Percentiles rank a stretch among this genome's conserved stretches.
phyloP scores from a whole-genome alignment of 371 early-diverging fungal species.

The Mortierella sp. region DNA sequence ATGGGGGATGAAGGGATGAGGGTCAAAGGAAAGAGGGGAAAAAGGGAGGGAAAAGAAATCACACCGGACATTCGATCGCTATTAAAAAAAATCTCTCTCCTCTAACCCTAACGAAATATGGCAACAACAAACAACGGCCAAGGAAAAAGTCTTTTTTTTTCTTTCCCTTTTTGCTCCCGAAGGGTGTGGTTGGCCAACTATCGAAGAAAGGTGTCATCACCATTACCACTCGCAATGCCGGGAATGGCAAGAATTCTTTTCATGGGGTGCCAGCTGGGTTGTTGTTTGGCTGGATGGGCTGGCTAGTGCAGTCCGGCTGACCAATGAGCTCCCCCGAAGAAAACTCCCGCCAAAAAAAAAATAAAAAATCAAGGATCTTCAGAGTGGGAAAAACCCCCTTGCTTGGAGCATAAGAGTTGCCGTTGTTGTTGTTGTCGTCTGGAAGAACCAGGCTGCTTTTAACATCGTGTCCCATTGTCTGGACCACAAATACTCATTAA shows the following conservation, averaged over 20 bases:
- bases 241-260: neutral
- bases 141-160: too few species aligned
- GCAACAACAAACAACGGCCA: too few species aligned
- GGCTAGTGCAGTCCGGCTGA: neutral
- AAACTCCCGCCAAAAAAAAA: slow-evolving; percentile 4
- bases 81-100: too few species aligned
- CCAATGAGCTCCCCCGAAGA: neutral
- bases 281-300: neutral
- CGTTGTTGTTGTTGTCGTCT: too few species aligned
- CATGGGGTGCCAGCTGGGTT: neutral
- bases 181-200: slow-evolving; percentile 13
- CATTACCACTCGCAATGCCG: neutral
- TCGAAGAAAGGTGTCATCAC: too few species aligned
- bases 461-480: too few species aligned
- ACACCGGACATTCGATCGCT: too few species aligned
- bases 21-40: neutral
- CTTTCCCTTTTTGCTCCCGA: neutral
- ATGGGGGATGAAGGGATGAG: neutral
- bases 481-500: too few species aligned
- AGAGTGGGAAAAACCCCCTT: neutral
- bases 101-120: too few species aligned
- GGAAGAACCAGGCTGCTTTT: too few species aligned
- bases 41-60: neutral
- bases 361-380: too few species aligned
- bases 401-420: neutral